Conservation (phyloP, 179 eudicot species). For the Nepenthes alata region DNA sequence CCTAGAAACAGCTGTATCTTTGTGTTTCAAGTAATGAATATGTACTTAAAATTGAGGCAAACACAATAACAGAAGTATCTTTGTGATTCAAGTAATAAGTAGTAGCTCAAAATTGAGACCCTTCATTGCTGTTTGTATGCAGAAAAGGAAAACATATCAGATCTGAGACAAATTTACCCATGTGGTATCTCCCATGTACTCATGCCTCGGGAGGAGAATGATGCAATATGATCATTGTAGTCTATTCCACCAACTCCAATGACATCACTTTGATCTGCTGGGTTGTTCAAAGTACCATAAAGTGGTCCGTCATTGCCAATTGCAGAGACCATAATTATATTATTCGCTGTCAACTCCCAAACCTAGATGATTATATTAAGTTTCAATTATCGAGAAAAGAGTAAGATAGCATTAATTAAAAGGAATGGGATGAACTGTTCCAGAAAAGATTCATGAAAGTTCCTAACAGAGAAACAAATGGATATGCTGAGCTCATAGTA, state of each 20-base stretch:
- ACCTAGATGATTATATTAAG: conserved; percentile 35
- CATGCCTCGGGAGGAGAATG: conserved; percentile 99
- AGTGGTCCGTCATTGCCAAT: conserved; percentile 98
- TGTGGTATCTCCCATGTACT: conserved; percentile 99
- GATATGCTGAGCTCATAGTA: too few relatives aligned
- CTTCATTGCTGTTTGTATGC: too few relatives aligned
- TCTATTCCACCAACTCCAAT: conserved; percentile 99
- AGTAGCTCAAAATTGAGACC: too few relatives aligned
- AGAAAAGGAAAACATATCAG: background rate
- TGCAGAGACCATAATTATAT: conserved; percentile 96
- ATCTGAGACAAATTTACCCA: conserved; percentile 40
- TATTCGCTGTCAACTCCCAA: conserved; percentile 95
- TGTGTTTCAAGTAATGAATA: too few relatives aligned
- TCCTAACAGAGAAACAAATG: background rate
- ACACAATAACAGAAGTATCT: too few relatives aligned
- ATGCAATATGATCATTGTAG: conserved; percentile 88
- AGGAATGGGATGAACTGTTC: background rate
- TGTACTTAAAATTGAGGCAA: too few relatives aligned
- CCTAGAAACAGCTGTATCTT: too few relatives aligned
- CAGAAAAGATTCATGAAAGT: background rate
- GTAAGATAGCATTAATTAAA: background rate
- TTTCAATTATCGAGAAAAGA: conserved; percentile 1
- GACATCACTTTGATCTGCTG: conserved; percentile 99
- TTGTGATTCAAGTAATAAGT: too few relatives aligned
- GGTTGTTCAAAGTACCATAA: conserved; percentile 91